Conservation (phyloP, 805 yeast genomes). For the Starmerella stigmatis region DNA sequence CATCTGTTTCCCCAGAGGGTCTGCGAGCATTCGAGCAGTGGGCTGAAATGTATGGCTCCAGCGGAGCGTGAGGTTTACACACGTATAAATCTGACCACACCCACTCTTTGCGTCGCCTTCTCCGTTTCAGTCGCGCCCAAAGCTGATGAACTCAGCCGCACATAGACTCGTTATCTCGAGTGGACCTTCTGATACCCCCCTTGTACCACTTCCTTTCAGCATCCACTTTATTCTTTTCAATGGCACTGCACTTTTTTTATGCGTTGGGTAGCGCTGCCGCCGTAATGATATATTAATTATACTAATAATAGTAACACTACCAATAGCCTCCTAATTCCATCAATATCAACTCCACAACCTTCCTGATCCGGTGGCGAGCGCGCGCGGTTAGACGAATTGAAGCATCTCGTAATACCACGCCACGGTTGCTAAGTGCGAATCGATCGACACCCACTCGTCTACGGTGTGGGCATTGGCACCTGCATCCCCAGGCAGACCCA, state of each 20-base stretch:
- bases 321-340: background rate
- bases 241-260: background rate
- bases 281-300: background rate
- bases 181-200: too few species aligned
- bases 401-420: conserved; percentile 28
- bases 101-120: too few species aligned
- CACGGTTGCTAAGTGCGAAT: conserved; percentile 40
- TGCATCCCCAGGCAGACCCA: conserved; percentile 15
- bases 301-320: background rate
- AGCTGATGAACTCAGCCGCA: too few species aligned
- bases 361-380: too few species aligned
- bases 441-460: conserved; percentile 47
- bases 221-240: too few species aligned
- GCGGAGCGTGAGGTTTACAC: conserved; percentile 70
- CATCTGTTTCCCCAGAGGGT: conserved; percentile 80
- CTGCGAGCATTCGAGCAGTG: conserved; percentile 72
- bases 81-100: too few species aligned
- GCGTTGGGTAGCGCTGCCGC: background rate
- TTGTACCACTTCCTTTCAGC: background rate
- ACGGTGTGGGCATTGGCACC: conserved; percentile 41
- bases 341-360: background rate
- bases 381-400: conserved; percentile 5
- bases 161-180: too few species aligned
- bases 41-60: conserved; percentile 78
- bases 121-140: too few species aligned